Evolutionary conservation across 495 filamentous ascomycete species (phyloP).

Genomic region (Penicillium odoratum): DNA sequence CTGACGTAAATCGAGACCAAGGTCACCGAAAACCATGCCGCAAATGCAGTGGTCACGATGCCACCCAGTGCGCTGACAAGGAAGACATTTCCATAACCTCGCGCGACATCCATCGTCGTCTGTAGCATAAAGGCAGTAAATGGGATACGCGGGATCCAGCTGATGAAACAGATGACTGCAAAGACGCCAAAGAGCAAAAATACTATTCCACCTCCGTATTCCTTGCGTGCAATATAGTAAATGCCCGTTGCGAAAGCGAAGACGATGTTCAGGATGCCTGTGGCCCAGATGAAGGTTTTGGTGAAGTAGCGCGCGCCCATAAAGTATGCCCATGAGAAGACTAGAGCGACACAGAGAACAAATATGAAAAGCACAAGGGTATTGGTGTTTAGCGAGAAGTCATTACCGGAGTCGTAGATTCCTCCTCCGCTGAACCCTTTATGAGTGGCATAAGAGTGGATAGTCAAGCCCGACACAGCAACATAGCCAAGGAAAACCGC

Average conservation of each 20-base stretch:
- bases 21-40: constrained; percentile 63
- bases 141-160: constrained; percentile 84
- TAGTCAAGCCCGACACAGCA: constrained; percentile 71
- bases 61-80: constrained; percentile 80
- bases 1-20: constrained; percentile 72
- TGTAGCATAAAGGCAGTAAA: constrained; percentile 89
- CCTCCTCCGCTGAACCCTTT: constrained; percentile 69
- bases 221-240: constrained; percentile 63
- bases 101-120: constrained; percentile 82
- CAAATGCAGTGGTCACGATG: constrained; percentile 69
- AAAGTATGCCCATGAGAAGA: constrained; percentile 75
- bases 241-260: constrained; percentile 68
- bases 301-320: constrained; percentile 76
- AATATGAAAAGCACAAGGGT: constrained; percentile 84
- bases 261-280: constrained; percentile 67
- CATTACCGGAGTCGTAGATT: constrained; percentile 66
- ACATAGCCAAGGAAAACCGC: constrained; percentile 72
- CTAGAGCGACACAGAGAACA: constrained; percentile 67
- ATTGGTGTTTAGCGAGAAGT: constrained; percentile 73
- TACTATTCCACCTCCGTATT: constrained; percentile 81
- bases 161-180: constrained; percentile 75
- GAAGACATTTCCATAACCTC: constrained; percentile 81
- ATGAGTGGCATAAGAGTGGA: constrained; percentile 71
- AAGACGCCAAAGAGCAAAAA: constrained; percentile 81
- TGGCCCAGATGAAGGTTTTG: constrained; percentile 89